Conservation (phyloP, 1,139 yeast species). For the Eremothecium coryli region DNA sequence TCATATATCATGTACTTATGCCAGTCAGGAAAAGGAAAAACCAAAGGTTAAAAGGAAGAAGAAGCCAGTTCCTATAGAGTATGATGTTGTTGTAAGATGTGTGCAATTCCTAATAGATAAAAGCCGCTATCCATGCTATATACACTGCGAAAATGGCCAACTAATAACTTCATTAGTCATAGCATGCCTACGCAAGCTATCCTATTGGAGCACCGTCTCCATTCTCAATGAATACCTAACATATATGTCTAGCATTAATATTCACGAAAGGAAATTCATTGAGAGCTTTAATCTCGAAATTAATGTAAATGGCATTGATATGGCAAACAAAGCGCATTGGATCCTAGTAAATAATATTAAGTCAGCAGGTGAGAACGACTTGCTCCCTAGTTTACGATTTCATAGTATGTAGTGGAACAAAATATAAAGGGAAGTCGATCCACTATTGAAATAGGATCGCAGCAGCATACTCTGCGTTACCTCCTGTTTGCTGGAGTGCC, state of each 20-base stretch:
- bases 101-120: slow-evolving; percentile 52
- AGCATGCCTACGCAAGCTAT: slow-evolving; percentile 76
- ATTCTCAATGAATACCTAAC: slow-evolving; percentile 78
- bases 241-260: slow-evolving; percentile 69
- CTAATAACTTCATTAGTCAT: slow-evolving; percentile 75
- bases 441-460: slow-evolving; percentile 45
- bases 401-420: slow-evolving; percentile 2
- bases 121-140: slow-evolving; percentile 58
- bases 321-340: slow-evolving; percentile 28
- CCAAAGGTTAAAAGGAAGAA: slow-evolving; percentile 63
- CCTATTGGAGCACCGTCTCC: slow-evolving; percentile 84
- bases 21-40: slow-evolving; percentile 33
- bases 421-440: background rate
- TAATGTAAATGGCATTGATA: slow-evolving; percentile 31
- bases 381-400: slow-evolving; percentile 1
- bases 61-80: slow-evolving; percentile 69
- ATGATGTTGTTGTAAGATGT: slow-evolving; percentile 49
- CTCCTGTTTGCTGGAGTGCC: slow-evolving; percentile 60
- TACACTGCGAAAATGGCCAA: slow-evolving; percentile 86
- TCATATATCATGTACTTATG: slow-evolving; percentile 55
- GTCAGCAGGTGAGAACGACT: background rate
- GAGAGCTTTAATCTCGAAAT: slow-evolving; percentile 68
- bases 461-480: slow-evolving; percentile 82
- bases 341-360: slow-evolving; percentile 9
- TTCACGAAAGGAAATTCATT: slow-evolving; percentile 74